Evolutionary conservation across 2,329 filamentous ascomycete genomes (phyloP).

Genomic region (Ceratocystis papillata): DNA sequence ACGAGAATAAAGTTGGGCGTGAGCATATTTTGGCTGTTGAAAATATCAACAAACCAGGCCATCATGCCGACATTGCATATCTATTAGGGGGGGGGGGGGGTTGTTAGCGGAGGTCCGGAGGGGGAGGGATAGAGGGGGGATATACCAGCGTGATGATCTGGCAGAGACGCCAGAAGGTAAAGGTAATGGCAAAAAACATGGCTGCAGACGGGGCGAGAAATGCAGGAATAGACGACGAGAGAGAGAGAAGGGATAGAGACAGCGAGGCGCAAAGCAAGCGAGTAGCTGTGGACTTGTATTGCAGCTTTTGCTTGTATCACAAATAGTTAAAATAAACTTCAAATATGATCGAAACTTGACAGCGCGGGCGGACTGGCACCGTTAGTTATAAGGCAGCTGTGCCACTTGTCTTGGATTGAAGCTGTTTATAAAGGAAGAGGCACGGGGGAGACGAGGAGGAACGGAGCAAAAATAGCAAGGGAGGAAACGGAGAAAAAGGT

Average conservation of each 20-base stretch:
- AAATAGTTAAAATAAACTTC: too few species aligned
- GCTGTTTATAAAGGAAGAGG: slow-evolving; percentile 3
- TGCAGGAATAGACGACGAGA: slow-evolving; percentile 1
- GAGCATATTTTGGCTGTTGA: slow-evolving; percentile 44
- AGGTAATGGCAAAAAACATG: slow-evolving; percentile 55
- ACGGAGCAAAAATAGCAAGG: neutral
- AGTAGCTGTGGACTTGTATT: neutral
- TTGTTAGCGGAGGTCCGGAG: slow-evolving; percentile 19
- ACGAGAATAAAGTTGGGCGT: slow-evolving; percentile 54
- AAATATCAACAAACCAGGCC: slow-evolving; percentile 54
- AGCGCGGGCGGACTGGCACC: neutral
- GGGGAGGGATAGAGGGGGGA: slow-evolving; percentile 6
- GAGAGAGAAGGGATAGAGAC: neutral
- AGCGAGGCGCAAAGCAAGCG: neutral
- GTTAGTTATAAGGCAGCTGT: slow-evolving; percentile 6
- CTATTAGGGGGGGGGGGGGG: slow-evolving; percentile 31
- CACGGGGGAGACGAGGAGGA: neutral
- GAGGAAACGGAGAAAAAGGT: neutral
- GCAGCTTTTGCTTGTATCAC: too few species aligned
- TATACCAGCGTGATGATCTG: slow-evolving; percentile 54
- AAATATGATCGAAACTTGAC: neutral
- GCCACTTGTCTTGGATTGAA: neutral
- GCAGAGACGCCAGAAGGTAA: slow-evolving; percentile 51
- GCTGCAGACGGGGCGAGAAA: slow-evolving; percentile 27
- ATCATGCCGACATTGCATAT: slow-evolving; percentile 58